Evolutionary conservation across 345 rosid species (phyloP).

Genomic region (Eucalyptus cloeziana): DNA sequence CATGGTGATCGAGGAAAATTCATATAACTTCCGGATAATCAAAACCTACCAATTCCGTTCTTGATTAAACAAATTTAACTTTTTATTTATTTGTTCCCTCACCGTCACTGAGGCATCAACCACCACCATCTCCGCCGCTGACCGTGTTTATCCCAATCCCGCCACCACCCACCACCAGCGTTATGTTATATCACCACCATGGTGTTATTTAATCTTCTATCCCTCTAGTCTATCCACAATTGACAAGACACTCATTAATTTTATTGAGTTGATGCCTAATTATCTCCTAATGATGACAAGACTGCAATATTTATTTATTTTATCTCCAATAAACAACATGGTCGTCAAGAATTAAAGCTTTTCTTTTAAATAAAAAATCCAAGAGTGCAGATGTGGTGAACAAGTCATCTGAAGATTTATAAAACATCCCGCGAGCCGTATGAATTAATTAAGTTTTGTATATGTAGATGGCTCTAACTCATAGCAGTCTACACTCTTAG

Average conservation of each 20-base stretch:
- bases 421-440: rapidly evolving
- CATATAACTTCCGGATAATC: not conserved
- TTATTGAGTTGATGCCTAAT: not conserved
- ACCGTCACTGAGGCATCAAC: not conserved
- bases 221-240: not conserved
- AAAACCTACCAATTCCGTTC: not conserved
- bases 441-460: not conserved
- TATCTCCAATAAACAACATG: not conserved
- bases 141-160: not conserved
- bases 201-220: not conserved
- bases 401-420: rapidly evolving
- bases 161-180: not conserved
- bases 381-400: not conserved
- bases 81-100: not conserved
- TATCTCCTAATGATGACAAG: not conserved
- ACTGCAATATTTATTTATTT: not conserved
- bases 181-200: not conserved
- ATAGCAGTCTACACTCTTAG: rapidly evolving
- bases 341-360: not conserved
- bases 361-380: not conserved
- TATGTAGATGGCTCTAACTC: not conserved
- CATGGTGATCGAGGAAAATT: not conserved
- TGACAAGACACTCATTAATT: not conserved
- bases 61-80: not conserved
- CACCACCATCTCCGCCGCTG: not conserved